Evolutionary conservation across 2,329 filamentous ascomycete genomes (phyloP).

Genomic region (Cercospora sp.): DNA sequence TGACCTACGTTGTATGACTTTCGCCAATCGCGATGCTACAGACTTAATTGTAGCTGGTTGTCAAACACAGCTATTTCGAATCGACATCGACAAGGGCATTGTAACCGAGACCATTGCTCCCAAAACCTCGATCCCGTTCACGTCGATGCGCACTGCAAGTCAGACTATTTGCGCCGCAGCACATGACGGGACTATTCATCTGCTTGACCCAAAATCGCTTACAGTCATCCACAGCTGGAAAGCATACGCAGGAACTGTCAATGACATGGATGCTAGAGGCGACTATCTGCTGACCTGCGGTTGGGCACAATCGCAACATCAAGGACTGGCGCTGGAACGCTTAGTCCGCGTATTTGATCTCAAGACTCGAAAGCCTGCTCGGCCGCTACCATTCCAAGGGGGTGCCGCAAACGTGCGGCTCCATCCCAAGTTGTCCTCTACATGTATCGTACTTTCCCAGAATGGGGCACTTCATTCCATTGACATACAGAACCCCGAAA

Average conservation of each 20-base stretch:
- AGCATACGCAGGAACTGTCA: conserved; percentile 83
- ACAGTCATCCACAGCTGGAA: conserved; percentile 83
- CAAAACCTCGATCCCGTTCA: conserved; percentile 62
- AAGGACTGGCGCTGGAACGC: conserved; percentile 81
- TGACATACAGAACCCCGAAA: conserved; percentile 90
- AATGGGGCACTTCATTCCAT: conserved; percentile 93
- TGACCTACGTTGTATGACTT: conserved; percentile 91
- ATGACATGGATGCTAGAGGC: conserved; percentile 95
- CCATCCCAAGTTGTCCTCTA: conserved; percentile 94
- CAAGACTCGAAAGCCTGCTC: conserved; percentile 82
- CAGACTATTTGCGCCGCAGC: conserved; percentile 93
- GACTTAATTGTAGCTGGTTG: conserved; percentile 86
- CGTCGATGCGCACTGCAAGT: conserved; percentile 81
- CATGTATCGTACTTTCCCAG: conserved; percentile 89
- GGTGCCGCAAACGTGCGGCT: conserved; percentile 93
- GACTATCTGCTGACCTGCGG: conserved; percentile 96
- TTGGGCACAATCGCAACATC: conserved; percentile 79
- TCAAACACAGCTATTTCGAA: conserved; percentile 80
- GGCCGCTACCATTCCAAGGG: conserved; percentile 87
- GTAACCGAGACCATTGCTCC: conserved; percentile 45
- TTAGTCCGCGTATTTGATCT: conserved; percentile 95
- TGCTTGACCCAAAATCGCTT: conserved; percentile 78
- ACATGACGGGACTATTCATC: conserved; percentile 75
- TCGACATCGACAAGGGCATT: conserved; percentile 61
- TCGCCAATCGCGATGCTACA: conserved; percentile 79